phyloP scores from a whole-genome alignment of 495 filamentous ascomycete species.

The Xylaria grammica region DNA sequence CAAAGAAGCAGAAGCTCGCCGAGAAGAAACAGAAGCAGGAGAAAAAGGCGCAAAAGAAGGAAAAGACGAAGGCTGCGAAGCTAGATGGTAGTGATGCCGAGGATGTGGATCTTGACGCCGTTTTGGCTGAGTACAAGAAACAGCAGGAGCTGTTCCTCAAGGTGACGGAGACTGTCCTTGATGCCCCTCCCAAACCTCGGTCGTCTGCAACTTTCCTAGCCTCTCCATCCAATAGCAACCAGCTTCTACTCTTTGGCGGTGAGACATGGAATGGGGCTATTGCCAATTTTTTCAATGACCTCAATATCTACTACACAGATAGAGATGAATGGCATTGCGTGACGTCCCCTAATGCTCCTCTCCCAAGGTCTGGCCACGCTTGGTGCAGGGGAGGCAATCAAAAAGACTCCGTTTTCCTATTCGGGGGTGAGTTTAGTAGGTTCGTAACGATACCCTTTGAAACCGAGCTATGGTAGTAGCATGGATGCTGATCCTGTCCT shows the following conservation, averaged over 20 bases:
- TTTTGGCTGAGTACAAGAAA: slow-evolving; percentile 85
- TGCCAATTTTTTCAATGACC: slow-evolving; percentile 68
- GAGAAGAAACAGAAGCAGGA: slow-evolving; percentile 71
- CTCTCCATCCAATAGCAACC: slow-evolving; percentile 82
- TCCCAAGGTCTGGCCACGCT: slow-evolving; percentile 90
- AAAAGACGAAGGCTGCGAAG: slow-evolving; percentile 56
- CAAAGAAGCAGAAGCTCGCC: slow-evolving; percentile 66
- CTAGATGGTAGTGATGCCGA: slow-evolving; percentile 79
- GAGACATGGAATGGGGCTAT: slow-evolving; percentile 69
- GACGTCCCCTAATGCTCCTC: slow-evolving; percentile 86
- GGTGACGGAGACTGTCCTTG: slow-evolving; percentile 79
- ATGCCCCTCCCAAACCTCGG: slow-evolving; percentile 75
- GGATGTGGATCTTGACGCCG: slow-evolving; percentile 93
- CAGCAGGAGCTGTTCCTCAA: slow-evolving; percentile 92
- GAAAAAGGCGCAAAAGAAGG: slow-evolving; percentile 67
- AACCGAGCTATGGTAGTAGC: slow-evolving; percentile 48
- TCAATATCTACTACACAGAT: slow-evolving; percentile 90
- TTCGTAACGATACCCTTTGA: slow-evolving; percentile 50
- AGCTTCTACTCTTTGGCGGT: slow-evolving; percentile 91
- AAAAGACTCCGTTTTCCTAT: slow-evolving; percentile 81
- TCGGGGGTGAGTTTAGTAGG: slow-evolving; percentile 73
- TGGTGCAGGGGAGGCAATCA: slow-evolving; percentile 88
- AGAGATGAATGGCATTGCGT: slow-evolving; percentile 86
- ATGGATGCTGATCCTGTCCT: slow-evolving; percentile 8
- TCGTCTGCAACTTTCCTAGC: slow-evolving; percentile 80